A percentile compares a stretch with the other conserved stretches of the same genome.
phyloP scores from a whole-genome alignment of 805 yeast species.

The Isabelozyma pseudorhagii region DNA sequence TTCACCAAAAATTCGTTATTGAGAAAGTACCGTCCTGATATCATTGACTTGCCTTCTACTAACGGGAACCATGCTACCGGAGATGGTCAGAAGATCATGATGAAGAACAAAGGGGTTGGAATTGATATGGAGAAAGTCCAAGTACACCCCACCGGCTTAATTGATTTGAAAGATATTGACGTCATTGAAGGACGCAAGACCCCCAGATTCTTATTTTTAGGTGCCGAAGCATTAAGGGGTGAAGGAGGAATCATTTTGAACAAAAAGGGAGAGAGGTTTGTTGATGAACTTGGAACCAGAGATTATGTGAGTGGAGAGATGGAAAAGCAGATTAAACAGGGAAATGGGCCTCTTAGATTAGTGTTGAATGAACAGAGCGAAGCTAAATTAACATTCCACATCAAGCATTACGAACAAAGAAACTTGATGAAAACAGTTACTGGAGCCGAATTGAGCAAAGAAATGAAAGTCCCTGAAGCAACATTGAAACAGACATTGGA shows the following conservation, averaged over 20 bases:
- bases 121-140: conserved; percentile 65
- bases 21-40: conserved; percentile 56
- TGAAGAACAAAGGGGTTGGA: conserved; percentile 50
- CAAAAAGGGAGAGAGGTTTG: conserved; percentile 51
- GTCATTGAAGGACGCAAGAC: conserved; percentile 31
- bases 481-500: conserved; percentile 31
- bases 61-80: conserved; percentile 63
- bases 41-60: conserved; percentile 54
- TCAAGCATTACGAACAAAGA: conserved; percentile 54
- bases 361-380: conserved; percentile 48
- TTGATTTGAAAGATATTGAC: conserved; percentile 47
- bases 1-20: conserved; percentile 51
- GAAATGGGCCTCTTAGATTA: conserved; percentile 48
- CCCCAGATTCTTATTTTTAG: conserved; percentile 55
- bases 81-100: conserved; percentile 57
- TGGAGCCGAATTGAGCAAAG: conserved; percentile 42
- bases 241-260: conserved; percentile 62
- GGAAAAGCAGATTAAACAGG: conserved; percentile 37
- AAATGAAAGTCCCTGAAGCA: conserved; percentile 23
- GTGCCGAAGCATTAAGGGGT: conserved; percentile 66
- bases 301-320: conserved; percentile 60
- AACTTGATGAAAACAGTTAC: conserved; percentile 49
- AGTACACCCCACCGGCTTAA: conserved; percentile 66
- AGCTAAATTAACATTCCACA: conserved; percentile 44
- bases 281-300: conserved; percentile 58